These are phyloP conservation scores for Amanita muscaria DNA, from an alignment of 768 basidiomycete species.

Conservation along the genomic window DNA sequence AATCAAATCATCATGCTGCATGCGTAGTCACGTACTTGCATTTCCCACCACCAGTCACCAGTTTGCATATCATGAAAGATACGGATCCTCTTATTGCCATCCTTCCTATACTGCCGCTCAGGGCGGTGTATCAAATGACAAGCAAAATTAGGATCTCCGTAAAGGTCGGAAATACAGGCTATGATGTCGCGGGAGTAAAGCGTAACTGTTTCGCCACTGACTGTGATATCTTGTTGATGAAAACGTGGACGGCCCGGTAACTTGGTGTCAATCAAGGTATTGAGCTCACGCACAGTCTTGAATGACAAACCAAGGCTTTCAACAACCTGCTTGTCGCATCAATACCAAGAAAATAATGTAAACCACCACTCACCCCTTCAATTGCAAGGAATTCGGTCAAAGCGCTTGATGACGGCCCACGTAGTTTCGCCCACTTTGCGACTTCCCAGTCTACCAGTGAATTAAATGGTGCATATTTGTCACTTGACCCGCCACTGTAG, in stretches of 20 bases:
- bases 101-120: background rate
- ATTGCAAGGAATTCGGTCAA: too few species aligned
- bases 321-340: background rate
- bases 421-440: too few species aligned
- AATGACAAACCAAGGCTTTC: background rate
- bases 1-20: background rate
- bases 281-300: background rate
- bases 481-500: too few species aligned
- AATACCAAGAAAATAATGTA: too few species aligned
- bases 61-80: constrained; percentile 33
- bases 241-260: background rate
- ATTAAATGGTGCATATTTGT: too few species aligned
- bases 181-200: background rate
- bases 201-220: background rate
- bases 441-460: too few species aligned
- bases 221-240: background rate
- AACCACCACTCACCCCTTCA: too few species aligned
- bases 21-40: constrained; percentile 31
- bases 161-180: background rate
- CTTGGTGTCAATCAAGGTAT: background rate
- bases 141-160: background rate
- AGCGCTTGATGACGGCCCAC: too few species aligned
- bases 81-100: background rate
- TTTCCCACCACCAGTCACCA: constrained; percentile 44
- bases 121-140: background rate